These are phyloP conservation scores for Saccharomycopsis synnaedendra DNA, from an alignment of 805 yeast genomes.

Conservation along the genomic window DNA sequence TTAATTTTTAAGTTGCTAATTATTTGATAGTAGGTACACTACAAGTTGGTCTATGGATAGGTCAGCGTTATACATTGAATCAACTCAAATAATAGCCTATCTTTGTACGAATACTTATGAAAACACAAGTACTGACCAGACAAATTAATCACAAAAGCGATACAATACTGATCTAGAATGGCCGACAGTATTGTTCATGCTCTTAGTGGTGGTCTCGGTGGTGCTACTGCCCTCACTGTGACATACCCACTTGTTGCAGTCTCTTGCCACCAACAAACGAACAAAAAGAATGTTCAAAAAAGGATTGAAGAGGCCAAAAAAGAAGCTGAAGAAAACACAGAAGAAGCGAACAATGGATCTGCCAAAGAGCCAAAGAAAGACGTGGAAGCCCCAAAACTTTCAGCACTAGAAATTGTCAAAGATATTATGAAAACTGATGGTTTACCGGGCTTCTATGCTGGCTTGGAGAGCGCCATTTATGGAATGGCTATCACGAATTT, in stretches of 20 bases:
- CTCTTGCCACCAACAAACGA: slow-evolving; percentile 84
- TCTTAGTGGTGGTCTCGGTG: slow-evolving; percentile 91
- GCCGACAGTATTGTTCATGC: slow-evolving; percentile 67
- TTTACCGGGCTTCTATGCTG: slow-evolving; percentile 61
- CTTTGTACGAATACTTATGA: no score
- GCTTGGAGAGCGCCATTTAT: slow-evolving; percentile 76
- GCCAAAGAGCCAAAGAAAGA: slow-evolving; percentile 20
- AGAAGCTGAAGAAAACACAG: neutral
- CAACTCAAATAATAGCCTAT: no score
- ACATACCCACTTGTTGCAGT: slow-evolving; percentile 86
- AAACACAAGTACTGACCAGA: no score
- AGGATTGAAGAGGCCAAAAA: slow-evolving; percentile 15
- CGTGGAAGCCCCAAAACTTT: slow-evolving; percentile 12
- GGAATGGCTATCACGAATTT: slow-evolving; percentile 84
- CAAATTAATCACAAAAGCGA: no score
- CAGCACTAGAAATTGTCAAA: slow-evolving; percentile 24
- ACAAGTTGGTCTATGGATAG: no score
- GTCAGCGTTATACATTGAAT: no score
- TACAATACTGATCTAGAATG: no score
- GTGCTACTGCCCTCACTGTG: slow-evolving; percentile 74
- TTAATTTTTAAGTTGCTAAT: no score
- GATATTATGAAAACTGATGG: slow-evolving; percentile 49
- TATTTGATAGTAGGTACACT: no score
- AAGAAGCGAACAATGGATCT: slow-evolving; percentile 18
- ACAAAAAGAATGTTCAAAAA: slow-evolving; percentile 19